Evolutionary conservation across 768 basidiomycete species (phyloP).

Genomic region (Mycena amicta): DNA sequence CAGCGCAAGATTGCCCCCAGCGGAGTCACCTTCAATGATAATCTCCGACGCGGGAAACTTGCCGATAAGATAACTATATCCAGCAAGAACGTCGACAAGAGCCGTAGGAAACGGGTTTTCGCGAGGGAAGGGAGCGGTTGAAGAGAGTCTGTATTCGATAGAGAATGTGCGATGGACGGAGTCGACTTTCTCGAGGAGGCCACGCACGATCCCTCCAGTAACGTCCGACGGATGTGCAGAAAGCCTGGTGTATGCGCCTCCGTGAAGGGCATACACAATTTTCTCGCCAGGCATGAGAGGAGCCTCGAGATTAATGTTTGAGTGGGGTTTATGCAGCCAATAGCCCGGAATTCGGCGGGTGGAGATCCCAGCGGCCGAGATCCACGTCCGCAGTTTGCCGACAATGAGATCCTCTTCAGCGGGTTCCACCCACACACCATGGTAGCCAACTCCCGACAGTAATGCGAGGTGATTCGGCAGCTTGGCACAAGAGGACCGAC

Average conservation of each 20-base stretch:
- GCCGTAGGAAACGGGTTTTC: slow-evolving; percentile 73
- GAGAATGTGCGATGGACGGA: slow-evolving; percentile 54
- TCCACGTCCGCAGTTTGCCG: slow-evolving; percentile 46
- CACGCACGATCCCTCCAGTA: slow-evolving; percentile 47
- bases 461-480: slow-evolving; percentile 45
- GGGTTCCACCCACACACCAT: slow-evolving; percentile 53
- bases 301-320: slow-evolving; percentile 36
- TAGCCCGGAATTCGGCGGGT: slow-evolving; percentile 56
- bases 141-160: slow-evolving; percentile 73
- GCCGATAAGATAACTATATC: slow-evolving; percentile 70
- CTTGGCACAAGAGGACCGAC: slow-evolving; percentile 34
- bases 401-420: slow-evolving; percentile 41
- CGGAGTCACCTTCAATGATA: slow-evolving; percentile 73
- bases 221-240: slow-evolving; percentile 60
- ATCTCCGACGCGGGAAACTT: slow-evolving; percentile 57
- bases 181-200: slow-evolving; percentile 47
- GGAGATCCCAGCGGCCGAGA: slow-evolving; percentile 39
- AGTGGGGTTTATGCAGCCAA: slow-evolving; percentile 51
- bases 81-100: slow-evolving; percentile 72
- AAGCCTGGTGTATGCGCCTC: slow-evolving; percentile 56
- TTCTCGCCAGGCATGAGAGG: slow-evolving; percentile 53
- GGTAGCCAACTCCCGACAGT: slow-evolving; percentile 39
- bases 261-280: slow-evolving; percentile 64
- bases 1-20: slow-evolving; percentile 73
- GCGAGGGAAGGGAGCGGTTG: slow-evolving; percentile 41